Percentiles rank a stretch among this genome's conserved stretches.
phyloP scores from a whole-genome alignment of 2,329 filamentous ascomycete genomes.

The Leptosphaerulina australis region DNA sequence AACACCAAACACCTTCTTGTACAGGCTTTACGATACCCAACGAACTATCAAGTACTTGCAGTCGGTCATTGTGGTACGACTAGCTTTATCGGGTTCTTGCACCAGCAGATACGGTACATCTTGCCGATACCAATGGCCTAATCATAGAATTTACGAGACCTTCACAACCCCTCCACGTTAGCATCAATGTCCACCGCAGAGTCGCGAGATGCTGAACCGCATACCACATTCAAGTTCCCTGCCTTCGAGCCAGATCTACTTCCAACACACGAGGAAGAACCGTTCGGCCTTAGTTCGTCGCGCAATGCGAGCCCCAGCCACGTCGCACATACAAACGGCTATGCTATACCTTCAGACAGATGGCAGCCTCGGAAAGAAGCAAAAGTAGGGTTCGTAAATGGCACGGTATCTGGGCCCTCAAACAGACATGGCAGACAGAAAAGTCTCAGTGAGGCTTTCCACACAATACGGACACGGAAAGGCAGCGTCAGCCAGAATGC shows the following conservation, averaged over 20 bases:
- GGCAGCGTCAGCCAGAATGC: slow-evolving; percentile 91
- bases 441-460: slow-evolving; percentile 87
- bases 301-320: slow-evolving; percentile 41
- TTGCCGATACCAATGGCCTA: slow-evolving; percentile 40
- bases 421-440: slow-evolving; percentile 73
- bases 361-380: slow-evolving; percentile 67
- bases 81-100: background rate
- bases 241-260: slow-evolving; percentile 52
- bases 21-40: slow-evolving; percentile 9
- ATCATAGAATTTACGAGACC: slow-evolving; percentile 26
- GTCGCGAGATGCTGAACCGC: slow-evolving; percentile 38
- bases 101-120: slow-evolving; percentile 9
- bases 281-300: slow-evolving; percentile 43
- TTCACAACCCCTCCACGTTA: slow-evolving; percentile 22
- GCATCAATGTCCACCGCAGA: slow-evolving; percentile 40
- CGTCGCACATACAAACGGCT: slow-evolving; percentile 31
- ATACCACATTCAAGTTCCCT: slow-evolving; percentile 54
- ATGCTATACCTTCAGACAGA: slow-evolving; percentile 54
- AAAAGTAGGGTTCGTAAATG: slow-evolving; percentile 53
- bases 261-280: slow-evolving; percentile 47
- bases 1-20: slow-evolving; percentile 18
- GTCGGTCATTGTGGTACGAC: slow-evolving; percentile 6
- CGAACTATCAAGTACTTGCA: background rate
- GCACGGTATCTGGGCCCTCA: slow-evolving; percentile 36
- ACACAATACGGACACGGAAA: slow-evolving; percentile 77